Evolutionary conservation across 129 eudicot species (phyloP).

Genomic region (Escallonia rubra): DNA sequence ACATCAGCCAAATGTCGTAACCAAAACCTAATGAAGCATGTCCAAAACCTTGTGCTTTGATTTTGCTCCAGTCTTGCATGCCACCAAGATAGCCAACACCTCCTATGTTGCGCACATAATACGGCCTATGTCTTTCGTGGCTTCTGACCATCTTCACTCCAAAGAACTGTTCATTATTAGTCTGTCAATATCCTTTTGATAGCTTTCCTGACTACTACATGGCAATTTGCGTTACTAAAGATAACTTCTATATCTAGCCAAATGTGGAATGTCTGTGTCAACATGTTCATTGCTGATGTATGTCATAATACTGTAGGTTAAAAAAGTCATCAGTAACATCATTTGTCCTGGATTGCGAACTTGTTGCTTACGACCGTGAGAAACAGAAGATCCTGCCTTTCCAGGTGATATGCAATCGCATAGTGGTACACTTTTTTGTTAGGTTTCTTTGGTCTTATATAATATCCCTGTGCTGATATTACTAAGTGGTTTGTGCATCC

Average conservation of each 20-base stretch:
- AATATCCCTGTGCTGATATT: too few species aligned
- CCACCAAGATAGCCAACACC: too few species aligned
- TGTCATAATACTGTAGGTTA: slow-evolving; percentile 38
- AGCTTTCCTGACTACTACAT: not conserved
- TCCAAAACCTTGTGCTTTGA: too few species aligned
- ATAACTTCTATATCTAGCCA: not conserved
- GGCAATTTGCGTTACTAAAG: not conserved
- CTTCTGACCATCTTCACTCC: too few species aligned
- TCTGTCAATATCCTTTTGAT: not conserved
- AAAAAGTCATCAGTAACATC: slow-evolving; percentile 68
- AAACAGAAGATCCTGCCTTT: slow-evolving; percentile 81
- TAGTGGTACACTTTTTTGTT: too few species aligned
- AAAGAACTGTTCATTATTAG: not conserved
- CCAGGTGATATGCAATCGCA: slow-evolving; percentile 42
- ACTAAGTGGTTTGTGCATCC: too few species aligned
- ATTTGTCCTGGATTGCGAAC: slow-evolving; percentile 81
- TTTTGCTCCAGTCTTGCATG: too few species aligned
- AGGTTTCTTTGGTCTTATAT: too few species aligned
- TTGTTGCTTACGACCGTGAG: slow-evolving; percentile 89
- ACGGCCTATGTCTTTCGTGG: too few species aligned
- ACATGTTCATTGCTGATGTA: not conserved
- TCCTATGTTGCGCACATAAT: too few species aligned
- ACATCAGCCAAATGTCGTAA: too few species aligned
- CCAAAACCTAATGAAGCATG: too few species aligned
- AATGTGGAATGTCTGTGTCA: not conserved